Conservation (phyloP, 164 flowering plant species). For the Santalum album region DNA sequence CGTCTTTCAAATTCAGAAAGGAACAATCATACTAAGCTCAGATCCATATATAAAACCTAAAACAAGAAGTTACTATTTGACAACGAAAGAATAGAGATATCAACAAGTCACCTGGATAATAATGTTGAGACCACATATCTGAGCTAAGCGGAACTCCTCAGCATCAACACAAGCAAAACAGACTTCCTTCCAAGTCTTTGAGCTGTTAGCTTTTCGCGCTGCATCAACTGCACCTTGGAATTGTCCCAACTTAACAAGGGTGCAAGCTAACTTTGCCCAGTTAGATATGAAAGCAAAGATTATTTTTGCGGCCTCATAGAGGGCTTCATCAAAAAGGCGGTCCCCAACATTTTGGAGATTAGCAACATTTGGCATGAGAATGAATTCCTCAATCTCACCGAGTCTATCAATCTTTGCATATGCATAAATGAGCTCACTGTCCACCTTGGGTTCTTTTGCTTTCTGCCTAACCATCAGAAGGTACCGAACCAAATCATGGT, state of each 20-base stretch:
- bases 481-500: slow-evolving; percentile 89
- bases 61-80: too few species aligned
- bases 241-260: slow-evolving; percentile 81
- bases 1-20: too few species aligned
- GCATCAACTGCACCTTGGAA: slow-evolving; percentile 99
- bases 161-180: slow-evolving; percentile 99
- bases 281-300: slow-evolving; percentile 91
- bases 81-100: background rate
- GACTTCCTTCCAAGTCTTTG: slow-evolving; percentile 98
- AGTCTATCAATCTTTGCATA: slow-evolving; percentile 98
- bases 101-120: slow-evolving; percentile 98
- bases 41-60: too few species aligned
- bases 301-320: slow-evolving; percentile 96
- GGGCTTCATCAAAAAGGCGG: slow-evolving; percentile 80
- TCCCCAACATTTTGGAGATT: slow-evolving; percentile 97
- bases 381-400: slow-evolving; percentile 94
- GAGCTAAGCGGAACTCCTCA: slow-evolving; percentile 99
- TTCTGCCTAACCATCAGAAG: slow-evolving; percentile 97
- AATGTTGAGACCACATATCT: slow-evolving; percentile 97
- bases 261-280: slow-evolving; percentile 92
- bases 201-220: slow-evolving; percentile 93
- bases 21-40: too few species aligned
- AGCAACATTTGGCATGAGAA: slow-evolving; percentile 98
- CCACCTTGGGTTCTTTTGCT: slow-evolving; percentile 93
- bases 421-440: slow-evolving; percentile 96